These are phyloP conservation scores for Mucor velutinosus DNA, from an alignment of 371 early-diverging fungal genomes.

Conservation along the genomic window DNA sequence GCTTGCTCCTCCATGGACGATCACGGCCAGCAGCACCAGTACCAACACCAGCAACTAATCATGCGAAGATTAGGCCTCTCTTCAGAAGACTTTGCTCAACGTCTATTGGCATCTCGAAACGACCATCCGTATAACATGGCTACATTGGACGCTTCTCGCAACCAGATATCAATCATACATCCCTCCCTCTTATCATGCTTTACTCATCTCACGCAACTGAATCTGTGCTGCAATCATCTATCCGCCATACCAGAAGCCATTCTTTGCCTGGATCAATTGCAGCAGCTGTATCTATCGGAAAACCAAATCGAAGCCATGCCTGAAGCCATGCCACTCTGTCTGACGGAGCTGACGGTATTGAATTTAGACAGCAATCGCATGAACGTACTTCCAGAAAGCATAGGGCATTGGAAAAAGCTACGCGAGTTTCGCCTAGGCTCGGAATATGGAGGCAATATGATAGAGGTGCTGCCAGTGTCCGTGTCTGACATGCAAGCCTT, in stretches of 20 bases:
- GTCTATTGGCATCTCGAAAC: background rate
- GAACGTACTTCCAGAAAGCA: constrained; percentile 39
- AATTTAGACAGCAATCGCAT: constrained; percentile 55
- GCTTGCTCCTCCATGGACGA: background rate
- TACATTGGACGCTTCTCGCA: constrained; percentile 43
- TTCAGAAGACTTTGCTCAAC: constrained; percentile 5
- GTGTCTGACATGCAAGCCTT: constrained; percentile 45
- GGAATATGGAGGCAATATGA: constrained; percentile 58
- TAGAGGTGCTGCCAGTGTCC: constrained; percentile 44
- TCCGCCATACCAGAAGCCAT: constrained; percentile 50
- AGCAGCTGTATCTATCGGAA: constrained; percentile 55
- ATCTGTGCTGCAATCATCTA: constrained; percentile 57
- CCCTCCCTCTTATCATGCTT: constrained; percentile 30
- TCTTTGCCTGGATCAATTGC: constrained; percentile 46
- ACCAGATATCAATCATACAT: constrained; percentile 31
- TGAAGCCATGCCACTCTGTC: constrained; percentile 38
- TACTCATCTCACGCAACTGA: constrained; percentile 40
- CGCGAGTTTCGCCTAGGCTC: constrained; percentile 59
- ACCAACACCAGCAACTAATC: background rate
- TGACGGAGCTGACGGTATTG: constrained; percentile 44
- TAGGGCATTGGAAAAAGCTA: constrained; percentile 46
- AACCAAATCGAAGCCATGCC: constrained; percentile 52
- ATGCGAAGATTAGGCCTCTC: constrained; percentile 3
- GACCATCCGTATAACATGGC: background rate
- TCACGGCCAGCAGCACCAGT: background rate